Evolutionary conservation across 2,329 filamentous ascomycete species (phyloP), one percentile per base, ranked within the genome.

Genomic region (Ophiocordyceps camponoti-saundersi): DNA sequence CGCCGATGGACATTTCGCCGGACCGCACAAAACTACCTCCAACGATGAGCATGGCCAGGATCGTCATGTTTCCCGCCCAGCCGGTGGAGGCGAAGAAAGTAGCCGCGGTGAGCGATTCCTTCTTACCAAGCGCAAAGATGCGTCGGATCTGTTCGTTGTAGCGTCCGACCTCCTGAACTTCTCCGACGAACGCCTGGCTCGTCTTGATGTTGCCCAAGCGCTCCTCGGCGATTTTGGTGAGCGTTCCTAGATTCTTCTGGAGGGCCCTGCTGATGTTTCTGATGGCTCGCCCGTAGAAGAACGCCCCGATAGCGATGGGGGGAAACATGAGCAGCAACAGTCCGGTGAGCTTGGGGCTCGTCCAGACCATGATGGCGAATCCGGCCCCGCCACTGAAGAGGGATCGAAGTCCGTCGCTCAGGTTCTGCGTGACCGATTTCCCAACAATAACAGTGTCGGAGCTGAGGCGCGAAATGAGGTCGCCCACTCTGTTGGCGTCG

Each of bases 141-240:
- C 83, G 88, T 55, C 85, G 82, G 49, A 95, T 82, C 64, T 96
- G 92, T 29, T 73, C 79, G 62, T 95, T 96, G 68, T 98, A 98
- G 45, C 93, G 81, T 40, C 77, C 70, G 30, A 95, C 82, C 67
- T 98, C 92, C 55, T 92, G 81, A 13, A 89, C 78, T 62, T 98
- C 92, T 45, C 88, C 92, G 22, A 85, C 89, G 61, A 98, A 98
- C 15, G 92, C 89, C 65, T 98, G 92, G 56, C 87, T 93, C 0
- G 92, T 98, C 59, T 89, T 85, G 50, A 98, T 88, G 61, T 96
- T 98, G 47, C 92, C 90, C 21, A 98, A 69, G n/a, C 92, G 80
- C 64, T 98, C 93, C 67, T 98, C 93, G 0, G 92, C 92, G 60
- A 98, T 94, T 66, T 96, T 98, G 34, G 90, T 95, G 53, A 98